Evolutionary conservation across 129 eudicot genomes (phyloP).

Genomic region (Kitagawia praeruptora): DNA sequence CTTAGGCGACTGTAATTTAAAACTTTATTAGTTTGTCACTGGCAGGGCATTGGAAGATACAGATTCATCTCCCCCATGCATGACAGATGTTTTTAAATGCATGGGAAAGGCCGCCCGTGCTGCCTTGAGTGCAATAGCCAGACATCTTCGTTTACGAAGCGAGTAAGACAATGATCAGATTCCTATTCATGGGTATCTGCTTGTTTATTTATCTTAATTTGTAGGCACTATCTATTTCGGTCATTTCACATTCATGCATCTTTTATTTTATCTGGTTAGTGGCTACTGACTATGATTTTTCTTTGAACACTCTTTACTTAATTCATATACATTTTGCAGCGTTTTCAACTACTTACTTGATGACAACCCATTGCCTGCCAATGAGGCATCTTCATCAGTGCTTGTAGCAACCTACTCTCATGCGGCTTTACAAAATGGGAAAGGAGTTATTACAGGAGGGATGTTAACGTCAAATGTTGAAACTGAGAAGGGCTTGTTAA

Average conservation of each 20-base stretch:
- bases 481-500: constrained; percentile 78
- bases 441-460: constrained; percentile 63
- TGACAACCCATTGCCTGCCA: constrained; percentile 81
- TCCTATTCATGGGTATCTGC: background rate
- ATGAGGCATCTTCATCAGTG: constrained; percentile 80
- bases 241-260: constrained; percentile 10
- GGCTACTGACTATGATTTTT: background rate
- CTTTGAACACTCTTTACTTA: background rate
- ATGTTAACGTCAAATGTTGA: constrained; percentile 54
- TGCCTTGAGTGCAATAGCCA: constrained; percentile 79
- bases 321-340: constrained; percentile 34
- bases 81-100: constrained; percentile 88
- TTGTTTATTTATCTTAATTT: background rate
- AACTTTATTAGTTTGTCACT: constrained; percentile 20
- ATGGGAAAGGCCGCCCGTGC: constrained; percentile 97
- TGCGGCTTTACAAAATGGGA: constrained; percentile 51
- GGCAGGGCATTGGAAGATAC: constrained; percentile 78
- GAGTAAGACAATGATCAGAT: constrained; percentile 46
- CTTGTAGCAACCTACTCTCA: constrained; percentile 70
- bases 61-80: constrained; percentile 91
- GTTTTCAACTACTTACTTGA: constrained; percentile 84
- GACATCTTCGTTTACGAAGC: constrained; percentile 91
- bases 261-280: background rate
- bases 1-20: constrained; percentile 3
- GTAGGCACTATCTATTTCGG: background rate